Percentiles rank a stretch among this genome's conserved stretches.
phyloP scores from a whole-genome alignment of 176 grass and related monocot genomes.

The Dactylis glomerata region DNA sequence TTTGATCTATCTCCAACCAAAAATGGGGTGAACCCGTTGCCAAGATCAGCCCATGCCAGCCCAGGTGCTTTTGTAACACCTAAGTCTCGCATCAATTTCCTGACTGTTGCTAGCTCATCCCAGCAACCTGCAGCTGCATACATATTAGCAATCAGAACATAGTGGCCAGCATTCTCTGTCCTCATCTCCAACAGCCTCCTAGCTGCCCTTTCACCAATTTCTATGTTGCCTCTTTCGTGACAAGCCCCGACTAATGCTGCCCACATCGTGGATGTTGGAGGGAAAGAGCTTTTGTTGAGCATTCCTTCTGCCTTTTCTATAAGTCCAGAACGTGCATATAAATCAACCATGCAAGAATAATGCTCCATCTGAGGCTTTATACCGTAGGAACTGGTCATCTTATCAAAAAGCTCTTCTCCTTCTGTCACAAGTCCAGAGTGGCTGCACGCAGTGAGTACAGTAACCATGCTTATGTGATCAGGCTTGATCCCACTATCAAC shows the following conservation, averaged over 20 bases:
- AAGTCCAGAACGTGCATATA: slow-evolving; percentile 53
- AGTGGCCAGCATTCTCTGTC: slow-evolving; percentile 63
- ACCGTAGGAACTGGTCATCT: slow-evolving; percentile 48
- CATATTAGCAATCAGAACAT: slow-evolving; percentile 74
- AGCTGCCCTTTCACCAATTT: slow-evolving; percentile 61
- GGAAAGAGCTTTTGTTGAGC: slow-evolving; percentile 37
- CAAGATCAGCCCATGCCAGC: slow-evolving; percentile 69
- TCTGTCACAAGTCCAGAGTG: slow-evolving; percentile 65
- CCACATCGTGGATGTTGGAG: slow-evolving; percentile 51
- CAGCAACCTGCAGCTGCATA: slow-evolving; percentile 63
- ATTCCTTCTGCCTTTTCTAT: slow-evolving; percentile 59
- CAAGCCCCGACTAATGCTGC: slow-evolving; percentile 63
- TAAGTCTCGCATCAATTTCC: slow-evolving; percentile 54
- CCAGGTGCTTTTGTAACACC: slow-evolving; percentile 58
- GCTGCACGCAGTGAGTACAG: slow-evolving; percentile 63
- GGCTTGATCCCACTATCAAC: slow-evolving; percentile 46
- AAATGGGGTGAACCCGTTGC: slow-evolving; percentile 62
- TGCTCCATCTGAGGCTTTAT: slow-evolving; percentile 57
- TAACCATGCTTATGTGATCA: slow-evolving; percentile 60
- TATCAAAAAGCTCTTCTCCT: slow-evolving; percentile 53
- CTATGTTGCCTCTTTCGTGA: slow-evolving; percentile 46
- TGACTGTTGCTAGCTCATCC: slow-evolving; percentile 61
- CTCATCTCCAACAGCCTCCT: slow-evolving; percentile 71
- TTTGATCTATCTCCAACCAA: slow-evolving; percentile 54
- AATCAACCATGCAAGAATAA: slow-evolving; percentile 60